Evolutionary conservation across 331 rosid species (phyloP), one percentile per base, ranked within the genome.

Genomic region (Rosa hybrid): DNA sequence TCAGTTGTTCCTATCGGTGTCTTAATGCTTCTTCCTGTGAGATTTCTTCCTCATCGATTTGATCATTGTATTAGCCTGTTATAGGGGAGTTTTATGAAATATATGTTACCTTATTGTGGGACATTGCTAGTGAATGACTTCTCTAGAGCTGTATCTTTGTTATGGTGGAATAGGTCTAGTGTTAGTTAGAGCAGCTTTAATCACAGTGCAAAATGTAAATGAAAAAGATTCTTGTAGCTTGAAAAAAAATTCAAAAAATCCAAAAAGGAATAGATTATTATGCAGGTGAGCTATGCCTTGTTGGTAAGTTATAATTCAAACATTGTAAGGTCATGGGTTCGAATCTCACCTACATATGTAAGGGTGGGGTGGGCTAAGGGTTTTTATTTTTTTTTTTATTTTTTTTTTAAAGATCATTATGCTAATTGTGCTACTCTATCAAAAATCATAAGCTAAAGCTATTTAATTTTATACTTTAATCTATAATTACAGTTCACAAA

Each of bases 11-110:
- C 98, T 14, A 96, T 93, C 53, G 98, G 97, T 45, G 82, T 96
- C 81, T 86, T 96, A 81, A 93, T 96, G 99, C 99, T 96, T 84
- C 90, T 96, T 85, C 99, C 97, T 0, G 99, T 96, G 85, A 91
- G 98, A 73, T 44, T 72, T 75, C 72, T 76, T 78, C 72, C 64
- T 73, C 5, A 20, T 72, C 46, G 48, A 51, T 64, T 60, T 68
- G 68, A 49, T 42, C 77, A 9, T 70, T 50, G 63, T 67, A 12
- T 80, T 42, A 64, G 34, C 16, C 34, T 65, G 71, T 34, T 34
- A 34, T 13, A 27, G 54, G 30, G 53, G 21, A 21, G 68, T 23
- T 57, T 57, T 75, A 57, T 57, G 41, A 46, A 75, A 53, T 18
- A 34, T 46, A 16, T 76, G 25, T 27, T 76, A 54, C 71, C n/a